Percentiles rank a stretch among this genome's conserved stretches.
phyloP scores from a whole-genome alignment of 2,329 filamentous ascomycete species.

The Amesomyces nigricolor region DNA sequence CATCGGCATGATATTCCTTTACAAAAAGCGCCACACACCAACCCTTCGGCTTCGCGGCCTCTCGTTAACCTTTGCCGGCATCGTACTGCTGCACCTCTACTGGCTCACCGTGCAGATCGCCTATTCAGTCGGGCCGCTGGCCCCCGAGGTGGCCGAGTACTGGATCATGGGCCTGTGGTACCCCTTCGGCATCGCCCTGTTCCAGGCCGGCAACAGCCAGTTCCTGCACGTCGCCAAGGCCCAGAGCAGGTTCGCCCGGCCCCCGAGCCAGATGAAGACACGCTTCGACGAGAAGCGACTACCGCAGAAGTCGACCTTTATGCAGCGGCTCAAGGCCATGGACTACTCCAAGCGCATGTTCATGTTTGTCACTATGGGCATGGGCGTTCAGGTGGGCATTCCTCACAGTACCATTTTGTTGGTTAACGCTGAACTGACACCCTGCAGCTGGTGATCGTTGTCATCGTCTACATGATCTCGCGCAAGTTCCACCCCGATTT shows the following conservation, averaged over 20 bases:
- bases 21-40: conserved; percentile 36
- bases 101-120: conserved; percentile 38
- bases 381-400: conserved; percentile 48
- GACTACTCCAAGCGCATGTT: conserved; percentile 42
- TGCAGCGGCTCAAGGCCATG: conserved; percentile 25
- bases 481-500: conserved; percentile 59
- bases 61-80: conserved; percentile 32
- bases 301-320: conserved; percentile 13
- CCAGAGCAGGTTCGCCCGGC: conserved; percentile 37
- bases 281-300: conserved; percentile 19
- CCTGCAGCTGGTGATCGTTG: conserved; percentile 49
- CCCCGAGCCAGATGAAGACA: conserved; percentile 20
- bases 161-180: conserved; percentile 64
- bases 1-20: conserved; percentile 38
- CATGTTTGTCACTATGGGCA: conserved; percentile 46
- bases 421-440: conserved; percentile 14
- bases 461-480: conserved; percentile 58
- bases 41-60: conserved; percentile 36
- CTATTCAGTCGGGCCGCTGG: conserved; percentile 36
- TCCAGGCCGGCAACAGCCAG: conserved; percentile 58
- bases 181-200: conserved; percentile 59
- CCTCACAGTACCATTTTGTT: not conserved
- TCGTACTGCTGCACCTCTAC: conserved; percentile 39
- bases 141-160: conserved; percentile 51
- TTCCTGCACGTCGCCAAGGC: conserved; percentile 53